phyloP scores from a whole-genome alignment of 495 filamentous ascomycete species.

The Penicillium robsamsonii region DNA sequence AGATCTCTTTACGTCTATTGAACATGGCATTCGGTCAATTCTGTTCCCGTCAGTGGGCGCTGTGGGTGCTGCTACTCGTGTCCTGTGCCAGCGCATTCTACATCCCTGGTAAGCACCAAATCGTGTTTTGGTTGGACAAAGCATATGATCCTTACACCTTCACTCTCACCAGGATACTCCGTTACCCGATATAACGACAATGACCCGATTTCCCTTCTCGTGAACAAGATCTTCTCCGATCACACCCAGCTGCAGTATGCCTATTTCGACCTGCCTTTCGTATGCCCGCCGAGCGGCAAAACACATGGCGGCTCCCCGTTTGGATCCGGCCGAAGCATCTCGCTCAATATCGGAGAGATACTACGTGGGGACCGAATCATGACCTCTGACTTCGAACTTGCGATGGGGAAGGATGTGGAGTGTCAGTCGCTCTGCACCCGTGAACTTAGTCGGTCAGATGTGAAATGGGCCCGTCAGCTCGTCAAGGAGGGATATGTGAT shows the following conservation, averaged over 20 bases:
- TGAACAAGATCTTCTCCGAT: slow-evolving; percentile 95
- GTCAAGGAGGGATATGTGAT: slow-evolving; percentile 82
- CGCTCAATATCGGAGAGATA: slow-evolving; percentile 90
- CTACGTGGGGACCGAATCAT: slow-evolving; percentile 87
- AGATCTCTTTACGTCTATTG: slow-evolving; percentile 29
- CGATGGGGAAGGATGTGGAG: slow-evolving; percentile 75
- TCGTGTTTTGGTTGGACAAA: not conserved
- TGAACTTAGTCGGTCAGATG: slow-evolving; percentile 59
- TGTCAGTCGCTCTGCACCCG: slow-evolving; percentile 74
- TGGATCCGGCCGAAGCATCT: slow-evolving; percentile 75
- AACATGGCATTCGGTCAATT: slow-evolving; percentile 27
- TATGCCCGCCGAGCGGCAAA: slow-evolving; percentile 76
- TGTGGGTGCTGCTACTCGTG: slow-evolving; percentile 40
- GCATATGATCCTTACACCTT: slow-evolving; percentile 21
- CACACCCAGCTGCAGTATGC: slow-evolving; percentile 91
- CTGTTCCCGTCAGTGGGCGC: slow-evolving; percentile 27
- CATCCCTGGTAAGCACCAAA: slow-evolving; percentile 62
- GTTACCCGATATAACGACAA: slow-evolving; percentile 78
- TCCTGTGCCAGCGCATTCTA: slow-evolving; percentile 64
- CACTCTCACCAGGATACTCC: slow-evolving; percentile 56
- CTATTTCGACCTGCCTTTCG: slow-evolving; percentile 89
- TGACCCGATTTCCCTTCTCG: slow-evolving; percentile 81
- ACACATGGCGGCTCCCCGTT: slow-evolving; percentile 67
- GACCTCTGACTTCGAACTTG: slow-evolving; percentile 82
- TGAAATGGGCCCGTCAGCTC: slow-evolving; percentile 71